Evolutionary conservation across 192 early-diverging fungal genomes (phyloP).

Genomic region (Coemansia sp.): DNA sequence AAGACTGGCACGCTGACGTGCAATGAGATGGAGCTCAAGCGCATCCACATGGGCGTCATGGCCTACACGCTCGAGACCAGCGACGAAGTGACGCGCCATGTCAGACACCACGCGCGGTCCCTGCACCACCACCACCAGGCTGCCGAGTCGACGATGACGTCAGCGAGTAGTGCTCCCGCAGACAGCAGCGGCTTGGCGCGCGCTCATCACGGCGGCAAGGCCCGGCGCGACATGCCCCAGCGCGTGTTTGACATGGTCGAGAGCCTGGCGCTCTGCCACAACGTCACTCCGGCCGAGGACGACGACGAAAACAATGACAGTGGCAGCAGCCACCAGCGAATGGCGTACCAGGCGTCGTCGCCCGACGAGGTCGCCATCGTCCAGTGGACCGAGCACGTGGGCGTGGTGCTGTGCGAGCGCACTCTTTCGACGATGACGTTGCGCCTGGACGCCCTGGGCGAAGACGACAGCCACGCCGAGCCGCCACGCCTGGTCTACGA

Average conservation of each 20-base stretch:
- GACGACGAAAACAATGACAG: conserved; percentile 1
- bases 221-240: conserved; percentile 80
- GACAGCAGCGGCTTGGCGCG: not conserved
- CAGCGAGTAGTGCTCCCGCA: not conserved
- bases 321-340: conserved; percentile 5
- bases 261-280: conserved; percentile 89
- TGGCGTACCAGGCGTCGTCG: conserved; percentile 92
- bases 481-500: conserved; percentile 64
- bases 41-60: conserved; percentile 95
- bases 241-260: conserved; percentile 86
- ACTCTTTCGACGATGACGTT: conserved; percentile 72
- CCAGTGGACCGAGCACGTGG: conserved; percentile 87
- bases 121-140: not conserved
- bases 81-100: conserved; percentile 79
- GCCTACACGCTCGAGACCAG: conserved; percentile 87
- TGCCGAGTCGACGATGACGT: not conserved
- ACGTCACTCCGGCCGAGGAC: conserved; percentile 67
- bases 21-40: conserved; percentile 97
- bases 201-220: conserved; percentile 53
- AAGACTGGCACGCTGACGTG: conserved; percentile 96
- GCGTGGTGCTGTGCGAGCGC: conserved; percentile 78
- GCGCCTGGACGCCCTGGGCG: conserved; percentile 53
- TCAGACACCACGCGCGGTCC: conserved; percentile 36
- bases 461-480: conserved; percentile 27
- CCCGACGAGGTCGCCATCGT: conserved; percentile 98